Conservation (phyloP, 2,329 filamentous ascomycete genomes). For the Fusarium oligoseptatum region DNA sequence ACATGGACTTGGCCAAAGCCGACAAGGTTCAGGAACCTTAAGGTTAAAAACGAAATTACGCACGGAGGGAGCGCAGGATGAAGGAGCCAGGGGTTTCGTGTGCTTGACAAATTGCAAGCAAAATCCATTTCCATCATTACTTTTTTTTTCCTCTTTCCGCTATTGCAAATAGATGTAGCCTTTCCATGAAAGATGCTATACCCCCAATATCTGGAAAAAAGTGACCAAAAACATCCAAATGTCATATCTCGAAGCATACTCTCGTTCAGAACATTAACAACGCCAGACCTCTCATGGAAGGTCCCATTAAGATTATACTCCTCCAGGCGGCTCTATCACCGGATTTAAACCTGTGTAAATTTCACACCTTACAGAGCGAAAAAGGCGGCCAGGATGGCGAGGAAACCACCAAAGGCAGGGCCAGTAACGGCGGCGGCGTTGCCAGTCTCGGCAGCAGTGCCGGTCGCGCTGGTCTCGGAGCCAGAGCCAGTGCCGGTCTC, state of each 20-base stretch:
- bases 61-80: neutral
- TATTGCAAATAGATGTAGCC: neutral
- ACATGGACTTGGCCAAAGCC: slow-evolving; percentile 57
- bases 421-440: slow-evolving; percentile 38
- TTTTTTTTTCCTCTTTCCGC: neutral
- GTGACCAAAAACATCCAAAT: neutral
- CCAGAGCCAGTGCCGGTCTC: slow-evolving; percentile 1
- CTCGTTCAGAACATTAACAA: slow-evolving; percentile 17
- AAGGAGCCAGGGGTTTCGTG: neutral
- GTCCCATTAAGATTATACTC: neutral
- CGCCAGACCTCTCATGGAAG: slow-evolving; percentile 5
- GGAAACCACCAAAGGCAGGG: slow-evolving; percentile 46
- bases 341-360: slow-evolving; percentile 2
- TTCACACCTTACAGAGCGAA: slow-evolving; percentile 49
- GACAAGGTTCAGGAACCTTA: neutral
- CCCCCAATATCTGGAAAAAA: neutral
- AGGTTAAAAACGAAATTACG: neutral
- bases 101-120: slow-evolving; percentile 10
- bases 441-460: slow-evolving; percentile 25
- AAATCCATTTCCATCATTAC: neutral
- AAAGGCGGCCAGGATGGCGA: slow-evolving; percentile 49
- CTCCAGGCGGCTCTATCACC: slow-evolving; percentile 1
- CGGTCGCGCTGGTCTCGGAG: slow-evolving; percentile 10
- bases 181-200: neutral
- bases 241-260: neutral